Base-by-base conservation (phyloP, 2,329 filamentous ascomycete genomes). In the Aspergillus sp. region DNA sequence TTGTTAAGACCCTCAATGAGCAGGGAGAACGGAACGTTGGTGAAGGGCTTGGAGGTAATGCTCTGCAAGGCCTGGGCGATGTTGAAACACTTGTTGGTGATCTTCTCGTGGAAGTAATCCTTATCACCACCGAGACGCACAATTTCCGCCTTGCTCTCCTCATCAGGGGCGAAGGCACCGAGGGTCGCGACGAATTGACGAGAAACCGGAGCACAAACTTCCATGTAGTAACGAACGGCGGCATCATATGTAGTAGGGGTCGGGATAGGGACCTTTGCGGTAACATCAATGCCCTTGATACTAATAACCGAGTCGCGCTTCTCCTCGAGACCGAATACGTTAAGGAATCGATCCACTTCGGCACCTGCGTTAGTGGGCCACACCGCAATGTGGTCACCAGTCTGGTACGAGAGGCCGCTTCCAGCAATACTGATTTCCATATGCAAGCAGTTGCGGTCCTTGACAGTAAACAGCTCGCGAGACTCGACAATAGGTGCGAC, bases 201-300 rank as follows among this genome's bases (percentile, higher is more conserved):
- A 58, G 95, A 99, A 31, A 99, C 90, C 47, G 95, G 91, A 45
- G 91, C 92, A 73, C 92, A 91, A 41, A 97, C 95, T 79, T 99
- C 96, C 82, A 99, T 89, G 77, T 99, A 93, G 78, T 97, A 99
- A 66, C 95, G 90, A 59, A 90, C 81, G 63, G 93, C 91, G 57
- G 93, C 90, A 77, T 98, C 93, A 77, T 93, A 98, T 2, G 95
- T 99, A 15, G 95, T 98, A 6, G 95, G 95, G 5, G 93, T 93
- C 17, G 96, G 96, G 81, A 99, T 98, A 7, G 95, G 95, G 46
- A 99, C 92, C 80, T 97, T 98, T 66, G 95, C 92, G 8, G 95
- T 98, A 44, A 93, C 87, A 76, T 99, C 96, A 41, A 97, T 85
- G 58, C 91, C 88, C 80, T 96, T 97, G 74, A 99, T 87, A 62